phyloP scores from a whole-genome alignment of 352 stramenopile genomes.

The Globisporangium recalcitrans region DNA sequence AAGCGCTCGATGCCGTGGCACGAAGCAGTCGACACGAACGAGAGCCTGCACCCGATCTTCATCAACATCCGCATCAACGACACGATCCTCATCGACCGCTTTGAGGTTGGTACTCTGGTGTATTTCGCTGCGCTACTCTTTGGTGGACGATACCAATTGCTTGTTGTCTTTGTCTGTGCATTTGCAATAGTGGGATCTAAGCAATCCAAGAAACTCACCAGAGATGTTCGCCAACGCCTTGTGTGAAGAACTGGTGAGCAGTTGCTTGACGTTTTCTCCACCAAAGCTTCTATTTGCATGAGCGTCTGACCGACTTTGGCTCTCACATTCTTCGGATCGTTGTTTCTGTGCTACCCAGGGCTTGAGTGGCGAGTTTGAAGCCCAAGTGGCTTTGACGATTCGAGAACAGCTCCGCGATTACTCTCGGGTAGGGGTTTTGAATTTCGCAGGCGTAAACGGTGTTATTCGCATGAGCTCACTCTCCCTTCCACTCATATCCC shows the following conservation, averaged over 20 bases:
- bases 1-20: conserved; percentile 51
- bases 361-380: conserved; percentile 74
- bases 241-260: conserved; percentile 64
- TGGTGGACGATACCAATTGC: background rate
- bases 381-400: conserved; percentile 71
- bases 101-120: conserved; percentile 35
- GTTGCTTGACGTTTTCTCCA: background rate
- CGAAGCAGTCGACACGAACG: conserved; percentile 33
- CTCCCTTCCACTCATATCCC: background rate
- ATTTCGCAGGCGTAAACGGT: background rate
- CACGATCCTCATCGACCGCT: conserved; percentile 75
- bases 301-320: background rate
- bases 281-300: background rate
- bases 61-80: conserved; percentile 81
- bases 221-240: conserved; percentile 59
- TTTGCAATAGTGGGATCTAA: conserved; percentile 52
- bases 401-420: conserved; percentile 76
- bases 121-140: background rate
- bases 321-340: background rate
- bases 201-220: conserved; percentile 56
- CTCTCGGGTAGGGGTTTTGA: conserved; percentile 35
- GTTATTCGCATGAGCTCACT: conserved; percentile 1
- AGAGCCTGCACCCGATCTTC: conserved; percentile 73
- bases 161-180: background rate
- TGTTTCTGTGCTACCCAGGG: conserved; percentile 27